A percentile compares a stretch with the other conserved stretches of the same genome.
Evolutionary conservation across 1,139 yeast genomes (phyloP).

Genomic region (Hyphopichia khmerensis): DNA sequence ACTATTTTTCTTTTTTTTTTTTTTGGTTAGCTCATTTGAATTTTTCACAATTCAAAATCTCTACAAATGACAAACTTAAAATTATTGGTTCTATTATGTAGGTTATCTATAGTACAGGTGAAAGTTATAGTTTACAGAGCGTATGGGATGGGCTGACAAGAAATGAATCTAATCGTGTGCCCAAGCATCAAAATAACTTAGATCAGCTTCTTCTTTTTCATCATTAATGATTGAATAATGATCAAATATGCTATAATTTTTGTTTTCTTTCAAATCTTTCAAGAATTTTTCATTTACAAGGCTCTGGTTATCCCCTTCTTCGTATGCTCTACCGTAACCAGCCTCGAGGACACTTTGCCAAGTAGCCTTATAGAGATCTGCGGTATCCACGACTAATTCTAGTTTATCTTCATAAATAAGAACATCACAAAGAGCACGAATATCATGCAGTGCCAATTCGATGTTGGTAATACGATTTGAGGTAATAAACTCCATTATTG

Average conservation of each 20-base stretch:
- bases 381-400: constrained; percentile 52
- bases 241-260: constrained; percentile 35
- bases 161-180: constrained; percentile 22
- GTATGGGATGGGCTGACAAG: neutral
- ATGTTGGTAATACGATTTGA: constrained; percentile 77
- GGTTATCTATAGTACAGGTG: neutral
- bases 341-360: constrained; percentile 63
- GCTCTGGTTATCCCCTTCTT: constrained; percentile 18
- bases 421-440: constrained; percentile 84
- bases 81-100: no score
- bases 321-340: constrained; percentile 51
- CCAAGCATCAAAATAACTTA: constrained; percentile 45
- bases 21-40: no score
- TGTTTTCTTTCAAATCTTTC: constrained; percentile 12
- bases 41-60: no score
- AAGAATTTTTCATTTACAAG: constrained; percentile 11
- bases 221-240: constrained; percentile 29
- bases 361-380: constrained; percentile 58
- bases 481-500: constrained; percentile 75
- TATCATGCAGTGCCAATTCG: constrained; percentile 71
- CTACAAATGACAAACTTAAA: no score
- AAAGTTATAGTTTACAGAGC: constrained; percentile 1
- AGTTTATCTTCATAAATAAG: constrained; percentile 82
- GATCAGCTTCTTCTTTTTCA: constrained; percentile 31
- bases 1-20: neutral